These are phyloP conservation scores for Ophiostoma ulmi DNA, from an alignment of 2,329 filamentous ascomycete species.

Conservation along the genomic window DNA sequence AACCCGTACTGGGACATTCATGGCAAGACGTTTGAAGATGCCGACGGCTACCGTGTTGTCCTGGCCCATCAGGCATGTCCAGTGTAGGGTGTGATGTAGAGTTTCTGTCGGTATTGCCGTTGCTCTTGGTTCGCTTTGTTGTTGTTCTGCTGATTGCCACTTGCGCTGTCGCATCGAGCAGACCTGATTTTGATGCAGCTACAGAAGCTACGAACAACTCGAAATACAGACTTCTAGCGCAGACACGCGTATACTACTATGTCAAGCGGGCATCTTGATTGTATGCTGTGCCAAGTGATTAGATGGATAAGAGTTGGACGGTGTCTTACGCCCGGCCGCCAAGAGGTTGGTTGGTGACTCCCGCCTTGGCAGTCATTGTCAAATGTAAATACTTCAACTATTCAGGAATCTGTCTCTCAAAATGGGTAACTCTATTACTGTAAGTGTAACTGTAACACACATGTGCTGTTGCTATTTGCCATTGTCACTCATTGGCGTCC, in stretches of 20 bases:
- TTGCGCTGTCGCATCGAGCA: neutral
- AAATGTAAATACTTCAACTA: too few species aligned
- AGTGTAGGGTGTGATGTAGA: neutral
- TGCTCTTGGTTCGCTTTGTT: neutral
- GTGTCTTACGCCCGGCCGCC: neutral
- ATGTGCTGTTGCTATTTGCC: neutral
- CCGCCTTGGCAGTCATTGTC: neutral
- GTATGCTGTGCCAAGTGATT: neutral
- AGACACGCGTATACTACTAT: neutral
- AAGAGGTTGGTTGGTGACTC: neutral
- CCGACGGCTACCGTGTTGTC: slow-evolving; percentile 44
- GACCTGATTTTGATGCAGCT: neutral
- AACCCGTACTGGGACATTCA: slow-evolving; percentile 44
- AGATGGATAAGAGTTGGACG: neutral
- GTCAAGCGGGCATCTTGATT: neutral
- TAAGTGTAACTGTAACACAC: neutral
- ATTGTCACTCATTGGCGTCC: neutral
- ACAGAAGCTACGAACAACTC: too few species aligned
- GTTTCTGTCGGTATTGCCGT: neutral
- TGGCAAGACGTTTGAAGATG: slow-evolving; percentile 43
- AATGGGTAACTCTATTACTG: neutral
- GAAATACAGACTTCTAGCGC: neutral
- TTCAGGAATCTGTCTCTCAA: neutral
- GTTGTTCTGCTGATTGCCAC: neutral
- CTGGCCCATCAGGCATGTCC: slow-evolving; percentile 34